Evolutionary conservation across 1,139 yeast species (phyloP).

Genomic region (Zygosaccharomyces sapae): DNA sequence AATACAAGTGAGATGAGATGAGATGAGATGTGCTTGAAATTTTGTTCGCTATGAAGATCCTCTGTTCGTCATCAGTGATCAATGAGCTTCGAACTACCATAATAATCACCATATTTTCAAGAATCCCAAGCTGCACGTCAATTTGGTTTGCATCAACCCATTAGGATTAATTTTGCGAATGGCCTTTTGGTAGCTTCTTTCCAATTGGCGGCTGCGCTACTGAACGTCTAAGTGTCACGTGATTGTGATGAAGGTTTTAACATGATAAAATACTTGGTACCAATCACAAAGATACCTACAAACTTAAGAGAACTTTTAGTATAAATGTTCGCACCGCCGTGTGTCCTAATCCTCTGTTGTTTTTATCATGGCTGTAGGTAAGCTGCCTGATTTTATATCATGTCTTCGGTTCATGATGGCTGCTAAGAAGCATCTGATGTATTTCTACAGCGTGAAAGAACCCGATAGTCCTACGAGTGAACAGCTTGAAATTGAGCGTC

Average conservation of each 20-base stretch:
- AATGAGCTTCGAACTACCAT: not conserved
- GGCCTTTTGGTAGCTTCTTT: too few relatives aligned
- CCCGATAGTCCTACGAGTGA: not conserved
- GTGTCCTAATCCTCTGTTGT: too few relatives aligned
- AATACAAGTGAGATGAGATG: conserved; percentile 9
- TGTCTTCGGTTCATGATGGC: conserved; percentile 20
- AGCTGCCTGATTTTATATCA: conserved; percentile 21
- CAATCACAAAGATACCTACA: not conserved
- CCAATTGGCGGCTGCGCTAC: too few relatives aligned
- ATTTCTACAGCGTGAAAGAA: conserved; percentile 13
- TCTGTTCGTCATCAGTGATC: conserved; percentile 1
- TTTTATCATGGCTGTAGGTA: conserved; percentile 6
- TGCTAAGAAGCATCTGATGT: conserved; percentile 21
- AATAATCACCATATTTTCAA: not conserved
- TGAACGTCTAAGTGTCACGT: not conserved
- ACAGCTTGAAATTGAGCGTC: conserved; percentile 12
- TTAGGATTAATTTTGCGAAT: too few relatives aligned
- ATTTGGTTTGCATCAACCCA: too few relatives aligned
- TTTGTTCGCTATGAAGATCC: conserved; percentile 2
- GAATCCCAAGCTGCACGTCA: too few relatives aligned
- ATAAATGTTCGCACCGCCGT: too few relatives aligned
- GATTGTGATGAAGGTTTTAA: not conserved
- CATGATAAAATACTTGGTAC: not conserved
- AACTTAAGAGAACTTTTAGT: too few relatives aligned
- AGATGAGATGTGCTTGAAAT: conserved; percentile 12